These are phyloP conservation scores for Moricandia arvensis DNA, from an alignment of 345 rosid genomes.

Conservation along the genomic window DNA sequence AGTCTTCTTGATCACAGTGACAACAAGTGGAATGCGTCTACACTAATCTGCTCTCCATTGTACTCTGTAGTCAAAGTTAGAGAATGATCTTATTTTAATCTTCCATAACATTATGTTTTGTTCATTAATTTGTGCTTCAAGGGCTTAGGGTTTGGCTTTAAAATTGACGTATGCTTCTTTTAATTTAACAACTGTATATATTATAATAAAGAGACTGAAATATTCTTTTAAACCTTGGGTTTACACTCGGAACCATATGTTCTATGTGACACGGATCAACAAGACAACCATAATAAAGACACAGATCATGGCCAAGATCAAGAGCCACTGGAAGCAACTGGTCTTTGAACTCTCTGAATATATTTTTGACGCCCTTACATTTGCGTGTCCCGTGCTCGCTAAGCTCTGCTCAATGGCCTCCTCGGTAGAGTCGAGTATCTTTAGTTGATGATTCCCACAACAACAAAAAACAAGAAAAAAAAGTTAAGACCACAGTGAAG, in stretches of 20 bases:
- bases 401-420: slow-evolving; percentile 85
- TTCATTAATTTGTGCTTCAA: not conserved
- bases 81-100: not conserved
- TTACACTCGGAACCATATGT: not conserved
- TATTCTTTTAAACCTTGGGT: not conserved
- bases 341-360: slow-evolving; percentile 74
- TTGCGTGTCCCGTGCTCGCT: slow-evolving; percentile 77
- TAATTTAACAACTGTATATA: not conserved
- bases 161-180: not conserved
- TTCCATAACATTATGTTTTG: not conserved
- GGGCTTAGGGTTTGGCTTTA: not conserved
- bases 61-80: slow-evolving; percentile 61
- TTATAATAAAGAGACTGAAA: not conserved
- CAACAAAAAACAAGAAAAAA: not conserved
- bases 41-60: slow-evolving; percentile 59
- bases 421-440: slow-evolving; percentile 89
- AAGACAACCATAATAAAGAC: slow-evolving; percentile 84
- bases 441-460: slow-evolving; percentile 7
- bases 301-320: slow-evolving; percentile 66
- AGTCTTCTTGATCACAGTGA: slow-evolving; percentile 58
- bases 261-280: slow-evolving; percentile 71
- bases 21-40: slow-evolving; percentile 66
- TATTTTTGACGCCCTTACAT: slow-evolving; percentile 58
- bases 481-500: slow-evolving; percentile 4
- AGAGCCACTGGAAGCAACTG: slow-evolving; percentile 78